Percentiles rank a stretch among this genome's conserved stretches.
Evolutionary conservation across 192 early-diverging fungal genomes (phyloP).

Genomic region (Coemansia sp.): DNA sequence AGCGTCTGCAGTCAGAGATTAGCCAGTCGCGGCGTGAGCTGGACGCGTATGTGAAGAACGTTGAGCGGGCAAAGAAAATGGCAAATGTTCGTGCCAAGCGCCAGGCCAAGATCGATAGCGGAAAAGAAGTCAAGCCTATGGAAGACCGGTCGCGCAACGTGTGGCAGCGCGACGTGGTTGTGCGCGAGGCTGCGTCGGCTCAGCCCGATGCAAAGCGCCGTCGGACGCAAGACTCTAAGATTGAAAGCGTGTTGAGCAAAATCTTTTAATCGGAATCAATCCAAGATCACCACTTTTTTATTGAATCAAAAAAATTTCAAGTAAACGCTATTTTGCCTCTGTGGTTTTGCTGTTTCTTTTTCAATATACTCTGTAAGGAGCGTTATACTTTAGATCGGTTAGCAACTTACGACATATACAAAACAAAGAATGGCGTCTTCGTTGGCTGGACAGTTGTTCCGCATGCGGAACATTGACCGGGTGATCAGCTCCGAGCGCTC

Average conservation of each 20-base stretch:
- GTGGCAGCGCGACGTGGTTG: conserved; percentile 66
- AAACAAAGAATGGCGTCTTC: conserved; percentile 57
- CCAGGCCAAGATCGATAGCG: conserved; percentile 27
- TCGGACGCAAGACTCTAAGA: conserved; percentile 9
- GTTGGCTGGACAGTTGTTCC: conserved; percentile 66
- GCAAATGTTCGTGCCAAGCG: conserved; percentile 73
- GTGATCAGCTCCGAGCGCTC: conserved; percentile 57
- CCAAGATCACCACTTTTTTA: background rate
- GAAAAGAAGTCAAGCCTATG: conserved; percentile 48
- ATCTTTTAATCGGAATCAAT: conserved; percentile 14
- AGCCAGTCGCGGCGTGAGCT: conserved; percentile 82
- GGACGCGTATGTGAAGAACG: conserved; percentile 83
- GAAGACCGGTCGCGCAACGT: conserved; percentile 54
- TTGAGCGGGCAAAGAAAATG: conserved; percentile 86
- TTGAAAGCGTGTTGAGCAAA: conserved; percentile 12
- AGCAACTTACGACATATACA: conserved; percentile 3
- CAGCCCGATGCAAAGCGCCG: conserved; percentile 16
- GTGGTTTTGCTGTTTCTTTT: too few species aligned
- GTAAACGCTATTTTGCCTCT: too few species aligned
- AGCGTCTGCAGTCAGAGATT: conserved; percentile 81
- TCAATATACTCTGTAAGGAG: too few species aligned
- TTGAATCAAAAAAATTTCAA: background rate
- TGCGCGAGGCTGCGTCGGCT: conserved; percentile 40
- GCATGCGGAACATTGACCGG: conserved; percentile 63
- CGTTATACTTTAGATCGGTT: background rate